Conservation (phyloP, 176 grass and related monocot species). For the Hordeum marinum region DNA sequence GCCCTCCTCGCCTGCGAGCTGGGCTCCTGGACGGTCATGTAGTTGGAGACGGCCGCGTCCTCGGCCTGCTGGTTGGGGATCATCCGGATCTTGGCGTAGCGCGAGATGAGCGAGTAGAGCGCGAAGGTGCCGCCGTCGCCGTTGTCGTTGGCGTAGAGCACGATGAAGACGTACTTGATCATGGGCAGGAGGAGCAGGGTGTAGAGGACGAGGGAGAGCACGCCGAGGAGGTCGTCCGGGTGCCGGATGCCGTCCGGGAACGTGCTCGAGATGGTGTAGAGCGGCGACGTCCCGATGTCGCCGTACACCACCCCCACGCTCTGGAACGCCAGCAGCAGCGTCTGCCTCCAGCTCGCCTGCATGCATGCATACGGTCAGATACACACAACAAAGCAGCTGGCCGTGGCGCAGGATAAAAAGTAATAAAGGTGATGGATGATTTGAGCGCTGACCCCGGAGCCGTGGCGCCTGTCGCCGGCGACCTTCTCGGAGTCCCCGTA, state of each 20-base stretch:
- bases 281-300: constrained; percentile 74
- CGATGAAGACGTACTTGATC: constrained; percentile 71
- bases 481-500: constrained; percentile 51
- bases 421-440: too few species aligned
- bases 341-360: constrained; percentile 40
- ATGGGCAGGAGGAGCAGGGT: constrained; percentile 50
- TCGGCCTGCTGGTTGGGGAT: constrained; percentile 72
- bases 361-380: too few species aligned
- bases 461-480: constrained; percentile 19
- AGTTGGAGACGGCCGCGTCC: constrained; percentile 56
- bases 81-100: constrained; percentile 53
- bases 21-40: constrained; percentile 19
- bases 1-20: constrained; percentile 39
- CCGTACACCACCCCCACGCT: constrained; percentile 72
- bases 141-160: constrained; percentile 69
- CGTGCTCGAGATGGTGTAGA: constrained; percentile 58
- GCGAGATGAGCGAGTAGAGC: constrained; percentile 61
- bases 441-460: neutral
- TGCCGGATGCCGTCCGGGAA: constrained; percentile 52
- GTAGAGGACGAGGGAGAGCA: constrained; percentile 78
- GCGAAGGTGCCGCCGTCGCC: constrained; percentile 81
- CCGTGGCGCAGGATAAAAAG: too few species aligned
- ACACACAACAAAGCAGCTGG: too few species aligned
- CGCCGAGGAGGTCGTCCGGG: constrained; percentile 46
- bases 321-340: constrained; percentile 62